A percentile compares a stretch with the other conserved stretches of the same genome.
Evolutionary conservation across 257 asterid species (phyloP).

Genomic region (Avicennia marina): DNA sequence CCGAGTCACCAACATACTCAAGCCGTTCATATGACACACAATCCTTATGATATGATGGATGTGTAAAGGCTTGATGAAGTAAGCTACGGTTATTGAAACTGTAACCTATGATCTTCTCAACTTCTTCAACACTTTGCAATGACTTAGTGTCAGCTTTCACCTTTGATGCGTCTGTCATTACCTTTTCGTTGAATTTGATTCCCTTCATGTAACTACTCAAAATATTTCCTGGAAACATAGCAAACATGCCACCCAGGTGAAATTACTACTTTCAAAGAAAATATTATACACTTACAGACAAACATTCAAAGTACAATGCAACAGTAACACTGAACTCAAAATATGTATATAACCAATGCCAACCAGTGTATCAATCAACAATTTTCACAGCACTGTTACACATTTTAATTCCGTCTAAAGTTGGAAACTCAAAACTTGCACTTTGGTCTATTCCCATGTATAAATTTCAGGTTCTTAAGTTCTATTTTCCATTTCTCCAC

Average conservation of each 20-base stretch:
- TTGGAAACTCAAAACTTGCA: too few species aligned
- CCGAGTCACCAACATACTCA: constrained; percentile 72
- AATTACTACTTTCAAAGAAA: too few species aligned
- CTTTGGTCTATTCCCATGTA: too few species aligned
- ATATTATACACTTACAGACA: too few species aligned
- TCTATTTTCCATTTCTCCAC: too few species aligned
- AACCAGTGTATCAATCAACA: not conserved
- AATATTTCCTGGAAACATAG: constrained; percentile 40
- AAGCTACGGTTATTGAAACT: constrained; percentile 47
- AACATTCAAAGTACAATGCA: too few species aligned
- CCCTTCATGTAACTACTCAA: constrained; percentile 38
- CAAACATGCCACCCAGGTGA: constrained; percentile 10
- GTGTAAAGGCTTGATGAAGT: constrained; percentile 66
- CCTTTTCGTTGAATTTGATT: constrained; percentile 19
- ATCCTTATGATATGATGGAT: constrained; percentile 44
- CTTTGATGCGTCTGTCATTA: constrained; percentile 17
- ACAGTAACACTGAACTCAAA: not conserved
- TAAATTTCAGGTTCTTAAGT: too few species aligned
- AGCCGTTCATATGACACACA: constrained; percentile 68
- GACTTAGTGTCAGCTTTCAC: constrained; percentile 26
- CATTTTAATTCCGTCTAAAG: too few species aligned
- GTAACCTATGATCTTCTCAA: constrained; percentile 67
- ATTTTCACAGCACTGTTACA: too few species aligned
- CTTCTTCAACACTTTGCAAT: constrained; percentile 36
- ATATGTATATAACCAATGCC: not conserved